A percentile compares a stretch with the other conserved stretches of the same genome.
Conservation (phyloP, 768 basidiomycete genomes). For the Kwoniella sp. region DNA sequence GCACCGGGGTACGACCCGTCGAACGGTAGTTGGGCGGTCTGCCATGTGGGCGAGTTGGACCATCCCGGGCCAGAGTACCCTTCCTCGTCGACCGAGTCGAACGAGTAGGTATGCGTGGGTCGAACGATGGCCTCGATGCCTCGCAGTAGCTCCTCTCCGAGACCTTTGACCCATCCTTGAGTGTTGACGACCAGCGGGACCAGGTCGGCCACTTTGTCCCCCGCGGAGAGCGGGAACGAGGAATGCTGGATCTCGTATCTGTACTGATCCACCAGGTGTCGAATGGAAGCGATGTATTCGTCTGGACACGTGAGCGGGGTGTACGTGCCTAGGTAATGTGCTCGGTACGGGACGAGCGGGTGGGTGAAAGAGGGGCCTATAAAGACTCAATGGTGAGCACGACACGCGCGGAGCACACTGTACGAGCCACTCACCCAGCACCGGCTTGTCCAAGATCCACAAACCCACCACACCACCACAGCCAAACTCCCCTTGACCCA, state of each 20-base stretch:
- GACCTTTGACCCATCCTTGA: constrained; percentile 94
- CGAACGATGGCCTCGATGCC: constrained; percentile 65
- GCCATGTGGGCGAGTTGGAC: constrained; percentile 24
- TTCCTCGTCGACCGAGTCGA: constrained; percentile 27
- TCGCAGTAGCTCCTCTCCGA: constrained; percentile 72
- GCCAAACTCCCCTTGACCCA: constrained; percentile 91
- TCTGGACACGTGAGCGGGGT: constrained; percentile 73
- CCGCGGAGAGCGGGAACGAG: constrained; percentile 41
- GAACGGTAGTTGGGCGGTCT: constrained; percentile 3
- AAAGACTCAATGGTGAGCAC: not conserved
- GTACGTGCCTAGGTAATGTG: constrained; percentile 77
- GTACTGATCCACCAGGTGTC: constrained; percentile 57
- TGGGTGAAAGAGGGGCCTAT: constrained; percentile 86
- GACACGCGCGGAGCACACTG: constrained; percentile 2
- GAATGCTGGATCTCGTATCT: constrained; percentile 59
- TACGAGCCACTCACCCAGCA: constrained; percentile 60
- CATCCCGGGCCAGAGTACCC: constrained; percentile 16
- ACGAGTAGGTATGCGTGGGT: constrained; percentile 59
- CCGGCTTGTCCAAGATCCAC: constrained; percentile 61
- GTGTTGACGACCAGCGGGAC: constrained; percentile 90
- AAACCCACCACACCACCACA: constrained; percentile 80
- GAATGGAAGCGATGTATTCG: constrained; percentile 67
- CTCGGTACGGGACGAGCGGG: constrained; percentile 62
- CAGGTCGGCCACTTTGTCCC: constrained; percentile 12
- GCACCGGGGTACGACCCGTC: not conserved